A percentile compares a stretch with the other conserved stretches of the same genome.
Conservation (phyloP, 225 moss, liverwort and hornwort species). For the Asterella californica region DNA sequence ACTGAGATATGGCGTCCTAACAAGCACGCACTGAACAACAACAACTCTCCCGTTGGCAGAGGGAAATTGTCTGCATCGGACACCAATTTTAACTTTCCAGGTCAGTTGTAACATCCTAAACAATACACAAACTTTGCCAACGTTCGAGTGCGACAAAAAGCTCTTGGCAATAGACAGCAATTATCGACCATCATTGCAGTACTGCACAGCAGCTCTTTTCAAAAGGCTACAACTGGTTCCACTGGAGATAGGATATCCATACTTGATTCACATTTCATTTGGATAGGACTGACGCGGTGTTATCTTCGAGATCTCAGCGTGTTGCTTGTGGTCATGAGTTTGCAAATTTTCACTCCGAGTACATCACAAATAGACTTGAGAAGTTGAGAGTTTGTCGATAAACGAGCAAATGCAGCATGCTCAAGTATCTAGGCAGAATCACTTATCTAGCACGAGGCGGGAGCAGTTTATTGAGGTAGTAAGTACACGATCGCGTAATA, state of each 20-base stretch:
- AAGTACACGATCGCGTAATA: background rate
- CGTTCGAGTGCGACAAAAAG: background rate
- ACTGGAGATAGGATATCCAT: too few species aligned
- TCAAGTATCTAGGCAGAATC: background rate
- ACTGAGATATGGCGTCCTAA: conserved; percentile 30
- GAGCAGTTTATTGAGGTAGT: background rate
- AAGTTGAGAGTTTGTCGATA: too few species aligned
- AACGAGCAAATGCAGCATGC: background rate
- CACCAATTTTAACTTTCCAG: conserved; percentile 6
- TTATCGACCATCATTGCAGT: background rate
- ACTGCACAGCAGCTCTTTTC: background rate
- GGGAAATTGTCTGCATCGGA: conserved; percentile 13
- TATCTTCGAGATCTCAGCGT: too few species aligned
- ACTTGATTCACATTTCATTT: too few species aligned
- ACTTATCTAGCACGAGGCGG: background rate
- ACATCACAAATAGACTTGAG: too few species aligned
- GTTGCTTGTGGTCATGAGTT: too few species aligned
- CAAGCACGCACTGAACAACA: conserved; percentile 2
- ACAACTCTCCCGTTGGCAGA: conserved; percentile 1
- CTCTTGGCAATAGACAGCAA: background rate
- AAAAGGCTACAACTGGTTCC: too few species aligned
- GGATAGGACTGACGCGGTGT: too few species aligned
- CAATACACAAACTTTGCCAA: background rate
- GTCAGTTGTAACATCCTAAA: background rate
- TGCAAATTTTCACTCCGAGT: too few species aligned